A percentile compares a stretch with the other conserved stretches of the same genome.
These are phyloP conservation scores for Capsaspora owczarzaki DNA, from an alignment of 78 protist genomes.

Conservation along the genomic window DNA sequence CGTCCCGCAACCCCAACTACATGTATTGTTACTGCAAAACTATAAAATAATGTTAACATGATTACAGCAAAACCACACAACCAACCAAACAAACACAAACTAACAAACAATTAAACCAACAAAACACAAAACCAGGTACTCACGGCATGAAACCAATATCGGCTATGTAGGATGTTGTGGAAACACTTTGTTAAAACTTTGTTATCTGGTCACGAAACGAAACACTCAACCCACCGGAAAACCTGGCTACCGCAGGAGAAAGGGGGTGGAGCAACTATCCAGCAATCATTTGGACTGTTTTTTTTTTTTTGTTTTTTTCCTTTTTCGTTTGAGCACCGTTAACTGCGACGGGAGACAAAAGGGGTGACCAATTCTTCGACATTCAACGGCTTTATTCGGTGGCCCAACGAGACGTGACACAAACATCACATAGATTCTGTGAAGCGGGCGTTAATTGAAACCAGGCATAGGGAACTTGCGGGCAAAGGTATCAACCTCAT, in stretches of 20 bases:
- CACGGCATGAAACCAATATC: too few species aligned
- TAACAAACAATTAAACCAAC: background rate
- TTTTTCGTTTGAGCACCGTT: too few species aligned
- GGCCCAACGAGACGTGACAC: too few species aligned
- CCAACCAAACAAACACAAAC: background rate
- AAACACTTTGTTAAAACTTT: background rate
- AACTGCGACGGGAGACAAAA: too few species aligned
- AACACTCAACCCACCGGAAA: background rate
- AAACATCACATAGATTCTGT: background rate
- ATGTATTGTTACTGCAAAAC: too few species aligned
- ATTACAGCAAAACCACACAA: background rate
- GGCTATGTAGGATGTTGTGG: background rate
- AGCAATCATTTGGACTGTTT: too few species aligned
- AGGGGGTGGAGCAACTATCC: background rate
- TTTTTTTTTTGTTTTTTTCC: too few species aligned
- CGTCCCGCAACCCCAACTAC: too few species aligned
- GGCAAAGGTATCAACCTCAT: conserved; percentile 68
- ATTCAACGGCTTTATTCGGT: too few species aligned
- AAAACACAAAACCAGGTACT: background rate
- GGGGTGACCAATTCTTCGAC: too few species aligned
- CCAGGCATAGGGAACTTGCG: conserved; percentile 77
- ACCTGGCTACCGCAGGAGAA: background rate
- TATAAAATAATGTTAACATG: too few species aligned
- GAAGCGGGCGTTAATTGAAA: too few species aligned
- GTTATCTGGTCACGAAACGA: background rate